Conservation (phyloP, 2,329 filamentous ascomycete genomes). For the Chrysosporium keratinophilum region DNA sequence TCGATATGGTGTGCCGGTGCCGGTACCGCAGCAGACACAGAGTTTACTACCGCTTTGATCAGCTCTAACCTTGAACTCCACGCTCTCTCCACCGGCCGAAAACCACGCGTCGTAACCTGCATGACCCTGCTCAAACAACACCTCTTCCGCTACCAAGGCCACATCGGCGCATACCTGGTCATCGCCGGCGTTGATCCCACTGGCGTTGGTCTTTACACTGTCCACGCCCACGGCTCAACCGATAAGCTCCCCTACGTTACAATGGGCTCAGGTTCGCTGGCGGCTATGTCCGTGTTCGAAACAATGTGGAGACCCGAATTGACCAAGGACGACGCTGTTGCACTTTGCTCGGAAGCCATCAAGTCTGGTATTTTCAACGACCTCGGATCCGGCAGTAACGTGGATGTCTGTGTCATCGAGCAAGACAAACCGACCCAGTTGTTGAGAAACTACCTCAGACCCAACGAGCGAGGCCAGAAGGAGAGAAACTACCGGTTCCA, state of each 20-base stretch:
- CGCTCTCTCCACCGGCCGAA: slow-evolving; percentile 87
- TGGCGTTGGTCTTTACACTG: slow-evolving; percentile 89
- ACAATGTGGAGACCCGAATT: slow-evolving; percentile 79
- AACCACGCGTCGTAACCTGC: slow-evolving; percentile 93
- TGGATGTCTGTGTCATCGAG: slow-evolving; percentile 93
- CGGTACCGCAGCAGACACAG: slow-evolving; percentile 93
- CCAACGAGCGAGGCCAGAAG: slow-evolving; percentile 85
- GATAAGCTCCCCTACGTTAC: slow-evolving; percentile 99
- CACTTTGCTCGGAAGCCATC: slow-evolving; percentile 76
- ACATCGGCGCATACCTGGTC: slow-evolving; percentile 96
- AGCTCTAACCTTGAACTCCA: slow-evolving; percentile 98
- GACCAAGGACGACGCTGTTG: slow-evolving; percentile 69
- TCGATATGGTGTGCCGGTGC: slow-evolving; percentile 99
- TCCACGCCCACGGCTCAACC: slow-evolving; percentile 94
- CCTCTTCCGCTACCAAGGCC: slow-evolving; percentile 93
- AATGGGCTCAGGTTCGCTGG: slow-evolving; percentile 92
- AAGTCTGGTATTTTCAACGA: slow-evolving; percentile 98
- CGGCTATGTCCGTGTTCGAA: slow-evolving; percentile 97
- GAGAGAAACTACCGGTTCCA: slow-evolving; percentile 85
- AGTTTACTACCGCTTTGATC: slow-evolving; percentile 97
- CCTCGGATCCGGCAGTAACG: slow-evolving; percentile 90
- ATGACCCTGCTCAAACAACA: slow-evolving; percentile 99
- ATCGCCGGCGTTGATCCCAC: slow-evolving; percentile 95
- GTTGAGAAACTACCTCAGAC: slow-evolving; percentile 83
- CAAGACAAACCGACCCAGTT: slow-evolving; percentile 80